phyloP scores from a whole-genome alignment of 345 rosid genomes.

The Eucalyptus lansdowneana region DNA sequence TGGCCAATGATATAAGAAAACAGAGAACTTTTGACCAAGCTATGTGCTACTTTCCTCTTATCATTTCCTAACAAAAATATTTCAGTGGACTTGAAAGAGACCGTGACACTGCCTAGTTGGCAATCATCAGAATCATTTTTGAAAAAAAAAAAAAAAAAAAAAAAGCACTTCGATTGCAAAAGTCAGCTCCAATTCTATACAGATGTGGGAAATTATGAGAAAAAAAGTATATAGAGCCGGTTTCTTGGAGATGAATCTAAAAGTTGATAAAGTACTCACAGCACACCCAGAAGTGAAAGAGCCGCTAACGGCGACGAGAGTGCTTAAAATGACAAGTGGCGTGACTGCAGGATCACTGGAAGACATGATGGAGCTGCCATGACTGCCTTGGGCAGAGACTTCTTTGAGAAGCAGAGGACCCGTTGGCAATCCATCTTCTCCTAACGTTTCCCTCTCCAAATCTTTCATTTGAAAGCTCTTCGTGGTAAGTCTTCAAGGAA shows the following conservation, averaged over 20 bases:
- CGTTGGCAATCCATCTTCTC: neutral
- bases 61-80: neutral
- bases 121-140: neutral
- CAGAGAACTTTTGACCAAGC: neutral
- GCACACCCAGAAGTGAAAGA: conserved; percentile 11
- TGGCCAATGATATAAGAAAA: neutral
- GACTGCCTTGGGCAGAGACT: neutral
- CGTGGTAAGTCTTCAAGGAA: neutral
- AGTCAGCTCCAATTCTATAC: neutral
- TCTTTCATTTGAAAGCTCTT: neutral
- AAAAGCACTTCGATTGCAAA: neutral
- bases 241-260: neutral
- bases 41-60: neutral
- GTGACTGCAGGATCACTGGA: conserved; percentile 2
- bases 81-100: neutral
- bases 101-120: neutral
- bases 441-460: neutral
- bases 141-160: neutral
- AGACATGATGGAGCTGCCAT: neutral
- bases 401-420: neutral
- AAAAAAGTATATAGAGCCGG: neutral
- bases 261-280: conserved; percentile 4
- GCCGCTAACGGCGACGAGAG: conserved; percentile 28
- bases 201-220: too few species aligned
- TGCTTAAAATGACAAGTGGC: conserved; percentile 19